Evolutionary conservation across 257 asterid genomes (phyloP), one percentile per base, ranked within the genome.

Genomic region (Fraxinus pennsylvanica): DNA sequence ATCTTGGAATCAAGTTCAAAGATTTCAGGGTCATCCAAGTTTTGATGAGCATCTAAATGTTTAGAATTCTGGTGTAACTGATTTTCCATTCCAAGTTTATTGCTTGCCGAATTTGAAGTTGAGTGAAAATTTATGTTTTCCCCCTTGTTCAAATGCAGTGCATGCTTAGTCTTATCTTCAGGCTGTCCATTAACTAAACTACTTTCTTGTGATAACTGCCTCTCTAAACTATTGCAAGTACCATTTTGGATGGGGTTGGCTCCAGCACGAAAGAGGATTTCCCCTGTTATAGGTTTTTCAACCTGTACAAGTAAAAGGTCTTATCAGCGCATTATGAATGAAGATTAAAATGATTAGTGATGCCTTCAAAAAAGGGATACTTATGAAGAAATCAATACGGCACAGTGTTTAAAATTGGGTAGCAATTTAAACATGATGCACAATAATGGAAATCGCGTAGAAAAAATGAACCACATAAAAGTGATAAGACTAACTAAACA

Each of bases 271-370:
- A 82, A 43, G 36, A 73, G 74, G 82, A 73, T 77, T 82, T 78
- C 90, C 79, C 74, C 88, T 52, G 81, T 73, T 78, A 80, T 85
- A 78, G 82, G 39, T 79, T 87, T 90, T 54, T 73, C 85, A 77
- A 82, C 86, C 97, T 89, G 88, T 76, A 84, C 74, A 74, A 84
- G 83, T 39, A 74, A 36, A 73, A 76, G 76, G 80, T 52, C 75
- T 73, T 5, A 47, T 47, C 71, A 38, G 52, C 75, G 12, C 32
- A 59, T 67, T 74, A 71, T 36, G 74, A 73, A 73, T 39, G 47
- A 47, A 69, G 21, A 30, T 22, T 75, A 36, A 21, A 72, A 72
- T 76, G 3, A 17, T 35, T 7, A 17, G 7, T 14, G 57, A 47
- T 73, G 50, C 39, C 61, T 78, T 71, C 75, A 36, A 74, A 76